These are phyloP conservation scores for Coemansia sp. DNA, from an alignment of 192 early-diverging fungal species.

Conservation along the genomic window DNA sequence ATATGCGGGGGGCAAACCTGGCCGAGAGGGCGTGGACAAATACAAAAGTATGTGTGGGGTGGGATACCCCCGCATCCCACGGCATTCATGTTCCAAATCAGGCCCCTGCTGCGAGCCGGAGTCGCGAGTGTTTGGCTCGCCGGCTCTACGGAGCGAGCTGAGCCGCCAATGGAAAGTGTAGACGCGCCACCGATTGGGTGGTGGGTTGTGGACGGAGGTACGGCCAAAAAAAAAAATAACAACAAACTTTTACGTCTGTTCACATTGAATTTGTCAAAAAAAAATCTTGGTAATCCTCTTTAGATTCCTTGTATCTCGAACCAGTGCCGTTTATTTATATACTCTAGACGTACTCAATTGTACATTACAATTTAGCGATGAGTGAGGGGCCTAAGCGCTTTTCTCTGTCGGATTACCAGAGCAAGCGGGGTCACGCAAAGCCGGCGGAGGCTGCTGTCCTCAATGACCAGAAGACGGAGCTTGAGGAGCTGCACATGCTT, in stretches of 20 bases:
- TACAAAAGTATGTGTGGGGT: background rate
- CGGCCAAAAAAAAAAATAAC: background rate
- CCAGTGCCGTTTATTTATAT: background rate
- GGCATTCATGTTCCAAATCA: background rate
- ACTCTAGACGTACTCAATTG: background rate
- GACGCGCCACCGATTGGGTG: background rate
- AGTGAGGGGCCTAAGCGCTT: constrained; percentile 56
- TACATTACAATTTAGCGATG: constrained; percentile 21
- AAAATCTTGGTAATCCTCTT: background rate
- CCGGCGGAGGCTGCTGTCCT: constrained; percentile 20
- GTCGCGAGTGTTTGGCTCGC: background rate
- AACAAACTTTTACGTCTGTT: background rate
- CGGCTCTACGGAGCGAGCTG: background rate
- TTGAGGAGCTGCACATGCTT: constrained; percentile 57
- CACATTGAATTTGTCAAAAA: background rate
- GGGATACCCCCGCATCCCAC: background rate
- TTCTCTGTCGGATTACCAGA: constrained; percentile 56
- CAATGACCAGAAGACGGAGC: constrained; percentile 48
- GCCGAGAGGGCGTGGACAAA: background rate
- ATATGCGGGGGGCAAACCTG: background rate
- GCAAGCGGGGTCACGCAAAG: constrained; percentile 44
- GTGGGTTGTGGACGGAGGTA: background rate
- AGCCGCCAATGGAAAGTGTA: background rate
- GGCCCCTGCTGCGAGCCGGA: constrained; percentile 7
- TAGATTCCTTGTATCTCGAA: background rate